Conservation (phyloP, 2,329 filamentous ascomycete genomes). For the Coleophoma crateriformis region DNA sequence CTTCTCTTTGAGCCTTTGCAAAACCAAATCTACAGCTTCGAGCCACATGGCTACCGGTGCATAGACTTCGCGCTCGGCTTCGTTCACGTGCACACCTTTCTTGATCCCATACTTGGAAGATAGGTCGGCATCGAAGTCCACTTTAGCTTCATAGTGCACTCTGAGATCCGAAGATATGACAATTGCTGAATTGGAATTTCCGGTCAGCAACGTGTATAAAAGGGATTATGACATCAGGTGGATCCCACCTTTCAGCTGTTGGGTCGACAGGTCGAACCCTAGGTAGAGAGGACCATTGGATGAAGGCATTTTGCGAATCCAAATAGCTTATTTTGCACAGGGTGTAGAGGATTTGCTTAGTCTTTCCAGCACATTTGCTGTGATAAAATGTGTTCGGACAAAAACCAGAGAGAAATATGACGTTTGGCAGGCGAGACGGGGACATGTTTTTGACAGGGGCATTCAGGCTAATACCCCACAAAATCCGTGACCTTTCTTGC, state of each 20-base stretch:
- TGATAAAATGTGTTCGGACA: too few relatives aligned
- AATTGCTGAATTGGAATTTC: conserved; percentile 51
- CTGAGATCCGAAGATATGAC: conserved; percentile 79
- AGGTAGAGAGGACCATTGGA: conserved; percentile 64
- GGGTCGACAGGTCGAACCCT: conserved; percentile 93
- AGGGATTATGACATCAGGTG: conserved; percentile 4
- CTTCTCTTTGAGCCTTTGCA: conserved; percentile 63
- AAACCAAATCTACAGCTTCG: conserved; percentile 83
- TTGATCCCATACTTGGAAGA: conserved; percentile 64
- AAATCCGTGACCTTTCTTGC: too few relatives aligned
- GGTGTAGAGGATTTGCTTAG: too few relatives aligned
- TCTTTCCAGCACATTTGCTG: too few relatives aligned
- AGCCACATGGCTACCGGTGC: conserved; percentile 93
- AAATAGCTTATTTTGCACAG: too few relatives aligned
- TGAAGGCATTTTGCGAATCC: conserved; percentile 26
- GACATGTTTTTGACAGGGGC: too few relatives aligned
- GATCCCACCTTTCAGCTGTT: conserved; percentile 79
- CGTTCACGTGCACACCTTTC: conserved; percentile 84
- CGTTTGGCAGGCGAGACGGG: too few relatives aligned
- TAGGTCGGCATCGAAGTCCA: conserved; percentile 90
- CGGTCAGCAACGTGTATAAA: not conserved
- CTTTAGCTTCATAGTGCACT: conserved; percentile 78
- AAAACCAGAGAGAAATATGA: too few relatives aligned
- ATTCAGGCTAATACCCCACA: too few relatives aligned
- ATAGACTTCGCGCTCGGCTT: conserved; percentile 80